Conservation (phyloP, 1,284 basidiomycete genomes). For the Rhodotorula sp. region DNA sequence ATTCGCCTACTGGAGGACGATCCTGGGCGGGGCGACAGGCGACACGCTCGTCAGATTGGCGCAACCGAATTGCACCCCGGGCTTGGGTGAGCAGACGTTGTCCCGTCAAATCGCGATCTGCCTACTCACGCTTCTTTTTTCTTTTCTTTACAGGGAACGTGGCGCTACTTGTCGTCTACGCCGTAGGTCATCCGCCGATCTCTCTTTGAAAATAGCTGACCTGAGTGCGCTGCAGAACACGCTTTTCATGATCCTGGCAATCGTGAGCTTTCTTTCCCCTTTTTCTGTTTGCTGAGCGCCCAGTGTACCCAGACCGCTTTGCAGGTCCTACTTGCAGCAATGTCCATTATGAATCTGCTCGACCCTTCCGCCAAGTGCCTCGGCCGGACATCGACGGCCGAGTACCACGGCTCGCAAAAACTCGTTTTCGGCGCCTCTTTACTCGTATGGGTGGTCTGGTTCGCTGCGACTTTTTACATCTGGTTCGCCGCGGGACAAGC, state of each 20-base stretch:
- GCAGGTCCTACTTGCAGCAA: not conserved
- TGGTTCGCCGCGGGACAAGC: slow-evolving; percentile 13
- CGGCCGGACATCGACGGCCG: not conserved
- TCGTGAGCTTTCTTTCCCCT: not conserved
- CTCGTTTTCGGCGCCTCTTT: slow-evolving; percentile 29
- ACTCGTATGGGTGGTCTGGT: slow-evolving; percentile 19
- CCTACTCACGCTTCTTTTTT: not conserved
- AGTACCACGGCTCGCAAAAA: slow-evolving; percentile 8
- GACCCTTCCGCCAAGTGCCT: not conserved
- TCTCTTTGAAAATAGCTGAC: not conserved
- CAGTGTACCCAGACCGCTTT: not conserved
- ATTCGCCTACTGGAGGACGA: not conserved
- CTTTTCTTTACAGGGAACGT: not conserved
- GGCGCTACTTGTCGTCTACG: not conserved
- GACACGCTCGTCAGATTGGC: slow-evolving; percentile 11
- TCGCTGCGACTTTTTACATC: slow-evolving; percentile 6
- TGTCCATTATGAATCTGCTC: not conserved
- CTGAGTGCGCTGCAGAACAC: not conserved
- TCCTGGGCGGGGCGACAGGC: slow-evolving; percentile 17
- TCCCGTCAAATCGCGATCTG: not conserved
- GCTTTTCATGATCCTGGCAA: not conserved
- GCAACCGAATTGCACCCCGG: slow-evolving; percentile 27
- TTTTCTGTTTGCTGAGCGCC: too few relatives aligned
- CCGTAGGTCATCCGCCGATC: not conserved
- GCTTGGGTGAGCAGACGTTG: slow-evolving; percentile 6